These are phyloP conservation scores for Exophiala sp. DNA, from an alignment of 2,329 filamentous ascomycete species.

Conservation along the genomic window DNA sequence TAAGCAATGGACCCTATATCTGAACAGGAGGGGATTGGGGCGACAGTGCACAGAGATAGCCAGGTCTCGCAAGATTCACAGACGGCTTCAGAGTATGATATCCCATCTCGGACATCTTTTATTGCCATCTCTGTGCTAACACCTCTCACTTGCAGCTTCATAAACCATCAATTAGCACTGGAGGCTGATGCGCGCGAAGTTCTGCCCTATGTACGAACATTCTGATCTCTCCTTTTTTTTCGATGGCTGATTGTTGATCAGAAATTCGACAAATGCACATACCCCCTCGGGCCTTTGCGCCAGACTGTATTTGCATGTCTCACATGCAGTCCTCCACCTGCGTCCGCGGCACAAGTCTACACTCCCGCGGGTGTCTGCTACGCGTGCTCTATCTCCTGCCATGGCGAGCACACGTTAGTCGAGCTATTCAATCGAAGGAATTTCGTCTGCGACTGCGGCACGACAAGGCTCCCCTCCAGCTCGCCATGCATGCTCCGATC, in stretches of 20 bases:
- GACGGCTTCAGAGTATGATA: constrained; percentile 61
- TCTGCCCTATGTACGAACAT: constrained; percentile 69
- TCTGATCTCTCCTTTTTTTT: constrained; percentile 19
- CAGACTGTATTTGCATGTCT: constrained; percentile 89
- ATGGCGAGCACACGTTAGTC: constrained; percentile 89
- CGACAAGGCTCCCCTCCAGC: constrained; percentile 64
- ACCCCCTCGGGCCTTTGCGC: constrained; percentile 77
- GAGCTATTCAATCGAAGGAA: constrained; percentile 94
- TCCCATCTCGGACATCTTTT: too few relatives aligned
- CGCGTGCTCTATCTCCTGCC: constrained; percentile 91
- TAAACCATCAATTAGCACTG: constrained; percentile 79
- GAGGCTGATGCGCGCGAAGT: constrained; percentile 94
- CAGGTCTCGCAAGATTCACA: constrained; percentile 56
- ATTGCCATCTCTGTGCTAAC: too few relatives aligned
- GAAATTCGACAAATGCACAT: constrained; percentile 92
- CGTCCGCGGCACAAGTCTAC: constrained; percentile 56
- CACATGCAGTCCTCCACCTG: constrained; percentile 80
- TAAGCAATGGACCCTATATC: constrained; percentile 15
- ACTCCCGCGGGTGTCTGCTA: constrained; percentile 84
- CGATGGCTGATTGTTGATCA: constrained; percentile 35
- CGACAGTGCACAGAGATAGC: not conserved
- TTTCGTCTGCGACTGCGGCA: constrained; percentile 95
- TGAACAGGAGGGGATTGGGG: constrained; percentile 2
- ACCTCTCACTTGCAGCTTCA: constrained; percentile 49
- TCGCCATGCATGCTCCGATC: constrained; percentile 71